These are phyloP conservation scores for Mortierella sp. DNA, from an alignment of 371 early-diverging fungal species.

Conservation along the genomic window DNA sequence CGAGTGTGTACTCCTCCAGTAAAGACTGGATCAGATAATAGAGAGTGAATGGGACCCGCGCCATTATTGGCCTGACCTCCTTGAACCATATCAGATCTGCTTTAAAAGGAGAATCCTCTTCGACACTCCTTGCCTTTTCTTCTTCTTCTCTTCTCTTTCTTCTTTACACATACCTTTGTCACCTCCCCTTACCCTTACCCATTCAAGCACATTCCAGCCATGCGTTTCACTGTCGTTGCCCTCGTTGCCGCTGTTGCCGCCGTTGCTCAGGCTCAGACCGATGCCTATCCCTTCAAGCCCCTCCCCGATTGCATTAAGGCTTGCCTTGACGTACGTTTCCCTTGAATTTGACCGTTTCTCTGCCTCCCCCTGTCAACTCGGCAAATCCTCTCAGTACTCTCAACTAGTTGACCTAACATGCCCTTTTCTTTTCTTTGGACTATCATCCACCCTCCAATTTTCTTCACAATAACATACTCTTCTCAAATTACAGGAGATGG, in stretches of 20 bases:
- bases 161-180: not conserved
- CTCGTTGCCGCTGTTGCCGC: constrained; percentile 12
- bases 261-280: constrained; percentile 24
- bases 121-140: not conserved
- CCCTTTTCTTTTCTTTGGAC: not conserved
- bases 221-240: constrained; percentile 18
- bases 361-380: not conserved
- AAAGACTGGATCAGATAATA: too few species aligned
- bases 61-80: too few species aligned
- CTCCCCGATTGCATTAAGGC: constrained; percentile 24
- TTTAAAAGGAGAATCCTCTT: too few species aligned
- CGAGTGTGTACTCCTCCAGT: too few species aligned
- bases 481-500: constrained; percentile 25
- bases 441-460: not conserved
- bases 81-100: too few species aligned
- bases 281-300: constrained; percentile 34
- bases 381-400: not conserved
- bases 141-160: not conserved
- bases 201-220: not conserved
- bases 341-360: not conserved
- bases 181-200: not conserved
- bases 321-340: constrained; percentile 23
- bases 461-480: too few species aligned
- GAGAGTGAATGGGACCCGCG: too few species aligned
- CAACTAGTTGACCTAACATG: not conserved